Percentiles rank a stretch among this genome's conserved stretches.
Conservation (phyloP, 441 rosid species). For the Aleurites moluccanus region DNA sequence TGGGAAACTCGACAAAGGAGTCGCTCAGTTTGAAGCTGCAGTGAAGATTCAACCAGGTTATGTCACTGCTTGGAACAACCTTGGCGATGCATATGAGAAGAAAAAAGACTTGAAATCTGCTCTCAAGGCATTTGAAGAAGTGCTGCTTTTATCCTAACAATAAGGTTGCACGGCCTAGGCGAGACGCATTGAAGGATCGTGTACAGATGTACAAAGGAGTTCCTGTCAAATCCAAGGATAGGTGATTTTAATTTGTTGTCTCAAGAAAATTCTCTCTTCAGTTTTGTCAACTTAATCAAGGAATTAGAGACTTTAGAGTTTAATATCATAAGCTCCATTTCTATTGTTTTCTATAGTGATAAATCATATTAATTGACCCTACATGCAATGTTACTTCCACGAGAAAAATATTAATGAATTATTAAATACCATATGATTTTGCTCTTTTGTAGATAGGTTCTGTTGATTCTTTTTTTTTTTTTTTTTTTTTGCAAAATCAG, state of each 20-base stretch:
- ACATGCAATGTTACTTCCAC: not conserved
- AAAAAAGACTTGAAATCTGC: constrained; percentile 73
- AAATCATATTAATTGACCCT: not conserved
- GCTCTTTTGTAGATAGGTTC: no score
- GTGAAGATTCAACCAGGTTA: constrained; percentile 93
- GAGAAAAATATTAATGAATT: no score
- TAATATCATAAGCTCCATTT: not conserved
- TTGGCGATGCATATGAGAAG: constrained; percentile 95
- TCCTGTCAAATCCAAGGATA: constrained; percentile 68
- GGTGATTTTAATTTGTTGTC: constrained; percentile 33
- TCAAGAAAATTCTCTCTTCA: not conserved
- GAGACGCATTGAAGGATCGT: constrained; percentile 70
- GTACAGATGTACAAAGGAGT: constrained; percentile 78
- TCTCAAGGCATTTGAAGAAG: constrained; percentile 92
- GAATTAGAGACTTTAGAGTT: not conserved
- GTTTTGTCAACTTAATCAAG: not conserved
- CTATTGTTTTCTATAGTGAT: not conserved
- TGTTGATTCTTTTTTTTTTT: no score
- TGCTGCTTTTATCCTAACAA: constrained; percentile 87
- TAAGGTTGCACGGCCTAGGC: constrained; percentile 78
- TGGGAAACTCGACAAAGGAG: constrained; percentile 86
- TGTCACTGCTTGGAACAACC: constrained; percentile 98
- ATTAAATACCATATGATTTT: no score
- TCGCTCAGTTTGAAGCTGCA: constrained; percentile 74
- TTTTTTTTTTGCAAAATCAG: no score